These are phyloP conservation scores for Sporothrix globosa DNA, from an alignment of 2,329 filamentous ascomycete genomes.

Conservation along the genomic window DNA sequence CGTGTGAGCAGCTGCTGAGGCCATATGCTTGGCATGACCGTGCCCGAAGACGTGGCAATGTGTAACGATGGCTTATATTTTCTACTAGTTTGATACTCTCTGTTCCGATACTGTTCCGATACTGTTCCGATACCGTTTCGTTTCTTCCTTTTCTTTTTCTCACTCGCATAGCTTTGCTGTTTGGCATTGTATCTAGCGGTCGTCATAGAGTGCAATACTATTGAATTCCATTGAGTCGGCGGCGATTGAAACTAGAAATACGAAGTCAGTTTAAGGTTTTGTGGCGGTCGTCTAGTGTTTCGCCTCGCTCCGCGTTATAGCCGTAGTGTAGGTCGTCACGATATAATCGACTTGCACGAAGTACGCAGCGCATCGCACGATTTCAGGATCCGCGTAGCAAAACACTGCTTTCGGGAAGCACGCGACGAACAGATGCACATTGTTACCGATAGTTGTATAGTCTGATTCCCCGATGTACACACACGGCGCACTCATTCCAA, in stretches of 20 bases:
- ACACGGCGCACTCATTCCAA: too few species aligned
- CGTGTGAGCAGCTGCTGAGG: neutral
- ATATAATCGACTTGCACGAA: neutral
- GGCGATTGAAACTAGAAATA: neutral
- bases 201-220: too few species aligned
- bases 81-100: neutral
- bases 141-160: neutral
- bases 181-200: neutral
- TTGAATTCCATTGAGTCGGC: neutral
- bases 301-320: neutral
- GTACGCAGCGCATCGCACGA: neutral
- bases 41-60: neutral
- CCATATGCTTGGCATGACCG: too few species aligned
- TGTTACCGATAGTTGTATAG: neutral
- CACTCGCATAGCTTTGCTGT: neutral
- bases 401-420: neutral
- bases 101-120: conserved; percentile 15
- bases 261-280: neutral
- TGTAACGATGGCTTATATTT: conserved; percentile 11
- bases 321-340: neutral
- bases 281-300: neutral
- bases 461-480: too few species aligned
- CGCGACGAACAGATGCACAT: neutral
- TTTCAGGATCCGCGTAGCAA: neutral
- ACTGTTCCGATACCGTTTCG: conserved; percentile 17